Evolutionary conservation across 1,284 basidiomycete genomes (phyloP), one percentile per base, ranked within the genome.

Genomic region (Porogramme epimiltina): DNA sequence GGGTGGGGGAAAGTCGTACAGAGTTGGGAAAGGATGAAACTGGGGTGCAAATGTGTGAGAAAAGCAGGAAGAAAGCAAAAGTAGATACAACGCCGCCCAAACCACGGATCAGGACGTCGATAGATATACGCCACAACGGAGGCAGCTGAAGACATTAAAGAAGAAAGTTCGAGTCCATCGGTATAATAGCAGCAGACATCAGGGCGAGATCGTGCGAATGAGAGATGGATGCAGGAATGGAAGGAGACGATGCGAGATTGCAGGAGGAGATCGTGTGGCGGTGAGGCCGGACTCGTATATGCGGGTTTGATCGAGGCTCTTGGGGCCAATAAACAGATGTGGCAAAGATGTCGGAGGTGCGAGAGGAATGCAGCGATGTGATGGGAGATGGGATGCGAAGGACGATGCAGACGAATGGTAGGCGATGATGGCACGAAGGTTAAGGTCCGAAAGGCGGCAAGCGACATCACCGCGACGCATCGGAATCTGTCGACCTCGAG

Each of bases 321-420:
- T 59, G 48, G 31, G 42, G 58, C 54, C 50, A 54, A 59, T 59
- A 55, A 59, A 59, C 28, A 59, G 48, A 47, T 51, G 37, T 51
- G n/a, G 47, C 40, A 38, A 45, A 38, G 41, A 20, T 33, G 38
- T 34, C 41, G 50, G 11, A 34, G 45, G 45, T 42, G 49, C 42
- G 49, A 56, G 44, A 51, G 49, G 47, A 45, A 55, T 55, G 51
- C 18, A 46, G 40, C 44, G 45, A 51, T 52, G 45, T 26, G 20
- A 25, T 37, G 45, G 40, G 44, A 42, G 13, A 22, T 20, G 41
- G 42, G 22, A 50, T 59, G 47, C 52, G 50, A 44, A 19, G 43
- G 19, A 20, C 18, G 42, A 34, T 42, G 52, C 33, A 16, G 45
- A 5, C 34, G 34, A 25, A 47, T 39, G 28, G 45, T 49, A 41